Evolutionary conservation across 805 yeast species (phyloP).

Genomic region (Teunomyces atbi): DNA sequence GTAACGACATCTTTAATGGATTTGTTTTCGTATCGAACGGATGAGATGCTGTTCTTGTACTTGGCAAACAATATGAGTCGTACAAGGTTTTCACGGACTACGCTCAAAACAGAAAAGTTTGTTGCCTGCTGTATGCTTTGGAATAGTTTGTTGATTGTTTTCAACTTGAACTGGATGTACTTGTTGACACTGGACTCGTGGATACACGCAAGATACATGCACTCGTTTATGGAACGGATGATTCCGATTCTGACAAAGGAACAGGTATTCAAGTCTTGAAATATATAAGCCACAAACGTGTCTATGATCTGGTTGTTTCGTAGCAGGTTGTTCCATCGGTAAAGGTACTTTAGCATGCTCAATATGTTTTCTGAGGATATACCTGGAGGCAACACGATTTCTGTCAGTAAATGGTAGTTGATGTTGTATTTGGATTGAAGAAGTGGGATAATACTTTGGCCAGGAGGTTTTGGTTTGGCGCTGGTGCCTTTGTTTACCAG

Average conservation of each 20-base stretch:
- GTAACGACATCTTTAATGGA: neutral
- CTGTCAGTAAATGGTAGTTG: neutral
- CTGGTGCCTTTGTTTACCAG: neutral
- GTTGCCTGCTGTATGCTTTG: neutral
- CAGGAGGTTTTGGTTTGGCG: neutral
- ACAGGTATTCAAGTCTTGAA: neutral
- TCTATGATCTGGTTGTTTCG: constrained; percentile 1
- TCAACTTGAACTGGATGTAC: neutral
- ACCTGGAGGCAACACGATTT: neutral
- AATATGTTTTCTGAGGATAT: neutral
- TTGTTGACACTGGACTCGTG: neutral
- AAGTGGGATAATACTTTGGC: neutral
- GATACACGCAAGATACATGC: neutral
- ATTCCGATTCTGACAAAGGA: neutral
- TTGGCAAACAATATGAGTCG: neutral
- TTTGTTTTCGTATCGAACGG: neutral
- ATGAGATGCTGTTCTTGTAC: neutral
- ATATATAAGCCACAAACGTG: neutral
- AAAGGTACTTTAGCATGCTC: neutral
- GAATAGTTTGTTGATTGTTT: neutral
- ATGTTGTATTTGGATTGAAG: neutral
- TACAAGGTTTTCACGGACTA: neutral
- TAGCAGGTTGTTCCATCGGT: constrained; percentile 1
- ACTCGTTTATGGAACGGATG: constrained; percentile 2
- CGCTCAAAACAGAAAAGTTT: neutral